Percentiles rank a stretch among this genome's conserved stretches.
These are phyloP conservation scores for Sporothrix globosa DNA, from an alignment of 2,329 filamentous ascomycete genomes.

Conservation along the genomic window DNA sequence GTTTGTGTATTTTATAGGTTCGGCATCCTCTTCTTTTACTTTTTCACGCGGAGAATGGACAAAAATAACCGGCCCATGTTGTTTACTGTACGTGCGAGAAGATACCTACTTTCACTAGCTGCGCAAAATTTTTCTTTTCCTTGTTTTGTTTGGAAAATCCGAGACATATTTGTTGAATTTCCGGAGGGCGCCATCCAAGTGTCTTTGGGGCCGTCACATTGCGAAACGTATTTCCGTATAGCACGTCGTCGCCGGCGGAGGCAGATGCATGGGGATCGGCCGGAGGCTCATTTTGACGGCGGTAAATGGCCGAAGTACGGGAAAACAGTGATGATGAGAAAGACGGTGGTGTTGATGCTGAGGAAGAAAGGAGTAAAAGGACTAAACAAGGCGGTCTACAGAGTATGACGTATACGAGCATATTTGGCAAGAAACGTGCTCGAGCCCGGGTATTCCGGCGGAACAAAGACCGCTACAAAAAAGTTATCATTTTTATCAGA, in stretches of 20 bases:
- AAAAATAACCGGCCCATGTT: neutral
- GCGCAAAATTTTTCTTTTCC: neutral
- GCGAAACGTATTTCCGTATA: neutral
- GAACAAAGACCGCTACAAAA: neutral
- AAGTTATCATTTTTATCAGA: conserved; percentile 37
- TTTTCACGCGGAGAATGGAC: neutral
- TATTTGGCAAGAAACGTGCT: neutral
- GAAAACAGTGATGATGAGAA: no score
- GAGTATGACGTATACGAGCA: no score
- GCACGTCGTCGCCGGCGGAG: neutral
- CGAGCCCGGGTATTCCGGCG: neutral
- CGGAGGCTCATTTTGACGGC: no score
- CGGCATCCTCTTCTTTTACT: neutral
- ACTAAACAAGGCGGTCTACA: neutral
- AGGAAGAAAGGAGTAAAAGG: neutral
- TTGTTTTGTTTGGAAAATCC: neutral
- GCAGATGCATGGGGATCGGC: no score
- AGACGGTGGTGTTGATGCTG: no score
- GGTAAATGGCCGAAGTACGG: no score
- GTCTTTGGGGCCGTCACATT: no score
- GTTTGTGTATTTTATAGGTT: neutral
- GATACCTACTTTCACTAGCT: conserved; percentile 29
- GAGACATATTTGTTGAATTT: no score
- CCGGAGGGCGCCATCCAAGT: no score
- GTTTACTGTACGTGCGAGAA: conserved; percentile 30